Evolutionary conservation across 768 basidiomycete species (phyloP).

Genomic region (Macrocybe gigantea): DNA sequence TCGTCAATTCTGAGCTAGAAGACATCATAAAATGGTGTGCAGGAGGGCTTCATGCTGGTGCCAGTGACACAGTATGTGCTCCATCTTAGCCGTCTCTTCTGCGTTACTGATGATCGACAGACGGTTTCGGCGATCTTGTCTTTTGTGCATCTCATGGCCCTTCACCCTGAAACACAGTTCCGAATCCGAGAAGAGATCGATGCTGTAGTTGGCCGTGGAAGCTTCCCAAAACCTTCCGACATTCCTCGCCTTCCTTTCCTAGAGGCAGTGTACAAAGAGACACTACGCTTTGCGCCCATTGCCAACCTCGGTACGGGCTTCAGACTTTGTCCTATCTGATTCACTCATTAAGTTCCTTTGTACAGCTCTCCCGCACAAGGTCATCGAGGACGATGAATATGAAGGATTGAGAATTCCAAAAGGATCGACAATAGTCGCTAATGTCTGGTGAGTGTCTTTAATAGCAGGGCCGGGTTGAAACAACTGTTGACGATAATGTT

Average conservation of each 20-base stretch:
- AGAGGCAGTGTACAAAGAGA: slow-evolving; percentile 31
- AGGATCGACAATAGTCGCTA: slow-evolving; percentile 37
- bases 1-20: slow-evolving; percentile 28
- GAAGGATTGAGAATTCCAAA: slow-evolving; percentile 38
- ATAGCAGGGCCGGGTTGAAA: too few relatives aligned
- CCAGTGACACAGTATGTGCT: slow-evolving; percentile 33
- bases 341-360: not conserved
- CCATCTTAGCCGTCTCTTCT: not conserved
- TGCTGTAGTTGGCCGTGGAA: slow-evolving; percentile 20
- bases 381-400: slow-evolving; percentile 39
- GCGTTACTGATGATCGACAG: slow-evolving; percentile 17
- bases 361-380: slow-evolving; percentile 35
- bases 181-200: slow-evolving; percentile 38
- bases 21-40: slow-evolving; percentile 45
- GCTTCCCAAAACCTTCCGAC: slow-evolving; percentile 25
- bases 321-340: not conserved
- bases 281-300: slow-evolving; percentile 33
- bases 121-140: slow-evolving; percentile 41
- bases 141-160: slow-evolving; percentile 44
- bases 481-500: not conserved
- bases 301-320: slow-evolving; percentile 29
- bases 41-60: slow-evolving; percentile 44
- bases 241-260: slow-evolving; percentile 25
- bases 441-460: slow-evolving; percentile 31
- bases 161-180: slow-evolving; percentile 35